These are phyloP conservation scores for Inonotus hispidus DNA, from an alignment of 1,284 basidiomycete genomes.

Conservation along the genomic window DNA sequence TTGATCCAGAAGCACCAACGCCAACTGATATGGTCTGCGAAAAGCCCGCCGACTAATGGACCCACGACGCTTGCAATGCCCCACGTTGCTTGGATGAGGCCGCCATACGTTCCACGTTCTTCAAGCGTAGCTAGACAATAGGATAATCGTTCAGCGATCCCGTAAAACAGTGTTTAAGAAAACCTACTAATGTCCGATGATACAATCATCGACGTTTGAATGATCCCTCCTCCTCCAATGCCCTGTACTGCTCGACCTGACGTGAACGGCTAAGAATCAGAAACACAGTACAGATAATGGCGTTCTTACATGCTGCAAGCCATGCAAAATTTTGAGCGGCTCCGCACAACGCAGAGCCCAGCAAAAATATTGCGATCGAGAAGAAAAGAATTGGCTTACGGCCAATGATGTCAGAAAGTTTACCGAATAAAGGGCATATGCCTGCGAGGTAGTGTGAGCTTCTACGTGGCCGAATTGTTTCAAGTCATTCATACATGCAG, in stretches of 20 bases:
- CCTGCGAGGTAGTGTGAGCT: conserved; percentile 5
- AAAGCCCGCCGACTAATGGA: conserved; percentile 36
- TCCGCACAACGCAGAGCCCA: conserved; percentile 39
- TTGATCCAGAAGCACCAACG: conserved; percentile 36
- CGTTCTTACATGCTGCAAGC: conserved; percentile 30
- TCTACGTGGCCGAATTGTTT: background rate
- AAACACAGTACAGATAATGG: background rate
- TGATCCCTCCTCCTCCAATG: conserved; percentile 39
- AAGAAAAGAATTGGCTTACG: conserved; percentile 29
- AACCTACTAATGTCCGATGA: conserved; percentile 29
- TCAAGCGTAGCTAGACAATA: conserved; percentile 10
- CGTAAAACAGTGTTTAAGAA: conserved; percentile 19
- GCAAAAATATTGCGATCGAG: conserved; percentile 30
- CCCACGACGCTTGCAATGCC: conserved; percentile 34
- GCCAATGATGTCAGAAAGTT: conserved; percentile 26
- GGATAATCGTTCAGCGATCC: background rate
- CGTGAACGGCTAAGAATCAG: background rate
- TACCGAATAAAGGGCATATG: conserved; percentile 30
- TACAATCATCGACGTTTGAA: conserved; percentile 29
- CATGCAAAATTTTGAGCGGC: conserved; percentile 38
- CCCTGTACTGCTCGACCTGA: conserved; percentile 46
- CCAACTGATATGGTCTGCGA: conserved; percentile 36
- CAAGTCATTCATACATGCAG: conserved; percentile 16
- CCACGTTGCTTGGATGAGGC: conserved; percentile 40
- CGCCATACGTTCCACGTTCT: conserved; percentile 33